Percentiles rank a stretch among this genome's conserved stretches.
These are phyloP conservation scores for Quercus engelmannii DNA, from an alignment of 306 rosid species.

Conservation along the genomic window DNA sequence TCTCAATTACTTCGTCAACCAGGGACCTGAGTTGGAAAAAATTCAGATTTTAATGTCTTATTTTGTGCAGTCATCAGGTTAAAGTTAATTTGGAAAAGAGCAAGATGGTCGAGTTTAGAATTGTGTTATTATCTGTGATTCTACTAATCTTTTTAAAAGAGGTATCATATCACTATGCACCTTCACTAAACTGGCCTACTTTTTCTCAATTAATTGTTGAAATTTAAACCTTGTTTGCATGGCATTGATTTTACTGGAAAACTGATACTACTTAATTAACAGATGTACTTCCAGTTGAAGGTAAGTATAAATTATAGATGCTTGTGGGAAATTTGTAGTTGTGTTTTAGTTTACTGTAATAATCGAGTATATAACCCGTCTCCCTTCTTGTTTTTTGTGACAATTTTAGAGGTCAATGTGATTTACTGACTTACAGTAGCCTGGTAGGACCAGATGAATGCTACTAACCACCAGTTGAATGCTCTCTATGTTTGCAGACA, in stretches of 20 bases:
- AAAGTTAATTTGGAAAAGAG: background rate
- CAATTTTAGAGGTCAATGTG: background rate
- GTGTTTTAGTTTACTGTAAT: background rate
- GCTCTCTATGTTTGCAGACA: slow-evolving; percentile 50
- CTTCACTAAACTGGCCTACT: background rate
- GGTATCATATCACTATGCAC: background rate
- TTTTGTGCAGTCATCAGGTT: background rate
- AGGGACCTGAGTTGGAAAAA: background rate
- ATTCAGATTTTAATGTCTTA: background rate
- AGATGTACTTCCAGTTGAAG: background rate
- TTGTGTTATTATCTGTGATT: background rate
- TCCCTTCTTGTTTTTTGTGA: background rate
- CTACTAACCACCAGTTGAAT: slow-evolving; percentile 1
- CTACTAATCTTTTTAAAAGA: background rate
- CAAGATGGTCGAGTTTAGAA: background rate
- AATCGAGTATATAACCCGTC: too few relatives aligned
- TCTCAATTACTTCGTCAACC: background rate
- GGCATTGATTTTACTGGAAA: background rate
- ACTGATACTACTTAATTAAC: background rate
- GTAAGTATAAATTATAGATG: background rate
- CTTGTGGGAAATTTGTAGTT: background rate
- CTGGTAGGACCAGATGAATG: slow-evolving; percentile 7
- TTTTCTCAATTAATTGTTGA: background rate
- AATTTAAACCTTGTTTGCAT: background rate
- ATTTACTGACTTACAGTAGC: background rate